Conservation (phyloP, 495 filamentous ascomycete species). For the Aspergillus panamensis region DNA sequence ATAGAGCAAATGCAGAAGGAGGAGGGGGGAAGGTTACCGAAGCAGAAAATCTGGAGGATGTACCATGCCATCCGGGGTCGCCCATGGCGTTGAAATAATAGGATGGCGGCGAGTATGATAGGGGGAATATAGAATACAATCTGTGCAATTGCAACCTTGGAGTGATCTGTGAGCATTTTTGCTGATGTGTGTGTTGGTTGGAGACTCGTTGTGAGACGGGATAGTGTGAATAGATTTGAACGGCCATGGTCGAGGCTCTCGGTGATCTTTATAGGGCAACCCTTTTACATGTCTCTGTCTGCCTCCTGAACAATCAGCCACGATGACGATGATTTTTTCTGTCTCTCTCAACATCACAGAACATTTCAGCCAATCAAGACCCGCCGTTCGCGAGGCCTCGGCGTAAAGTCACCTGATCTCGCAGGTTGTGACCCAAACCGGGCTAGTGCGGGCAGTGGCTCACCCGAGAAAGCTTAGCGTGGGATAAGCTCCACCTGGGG, state of each 20-base stretch:
- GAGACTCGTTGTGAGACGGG: not conserved
- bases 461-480: not conserved
- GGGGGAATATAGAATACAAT: constrained; percentile 28
- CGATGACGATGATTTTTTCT: not conserved
- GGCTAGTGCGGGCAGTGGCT: not conserved
- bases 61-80: constrained; percentile 24
- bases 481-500: not conserved
- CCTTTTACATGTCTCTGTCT: not conserved
- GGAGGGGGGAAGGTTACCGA: not conserved
- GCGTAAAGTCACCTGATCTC: not conserved
- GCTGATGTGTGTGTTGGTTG: not conserved
- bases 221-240: not conserved
- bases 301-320: not conserved
- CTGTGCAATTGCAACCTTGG: constrained; percentile 24
- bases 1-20: no score
- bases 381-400: no score
- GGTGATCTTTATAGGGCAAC: not conserved
- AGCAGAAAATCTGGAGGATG: constrained; percentile 21
- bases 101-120: constrained; percentile 13
- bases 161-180: constrained; percentile 26
- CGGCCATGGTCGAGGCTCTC: not conserved
- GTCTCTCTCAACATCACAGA: not conserved
- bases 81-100: constrained; percentile 19
- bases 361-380: constrained; percentile 1
- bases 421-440: not conserved